These are phyloP conservation scores for Uronychia binucleata DNA, from an alignment of 73 alveolate genomes.

Conservation along the genomic window DNA sequence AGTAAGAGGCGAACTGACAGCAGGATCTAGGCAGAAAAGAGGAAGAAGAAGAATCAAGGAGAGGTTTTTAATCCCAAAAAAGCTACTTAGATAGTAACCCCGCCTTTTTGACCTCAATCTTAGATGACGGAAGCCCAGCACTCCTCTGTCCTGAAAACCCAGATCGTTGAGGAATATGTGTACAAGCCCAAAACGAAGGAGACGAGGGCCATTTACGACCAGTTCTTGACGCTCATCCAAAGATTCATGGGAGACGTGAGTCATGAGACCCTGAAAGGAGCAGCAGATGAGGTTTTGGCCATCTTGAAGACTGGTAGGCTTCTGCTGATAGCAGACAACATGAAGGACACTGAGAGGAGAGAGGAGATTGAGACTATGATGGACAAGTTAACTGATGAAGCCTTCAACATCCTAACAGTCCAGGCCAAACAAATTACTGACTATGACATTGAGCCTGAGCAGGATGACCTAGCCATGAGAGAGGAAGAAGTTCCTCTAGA, in stretches of 20 bases:
- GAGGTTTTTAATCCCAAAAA: neutral
- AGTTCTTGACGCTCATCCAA: constrained; percentile 71
- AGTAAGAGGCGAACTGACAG: neutral
- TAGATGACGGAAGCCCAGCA: constrained; percentile 25
- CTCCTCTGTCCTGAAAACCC: constrained; percentile 34
- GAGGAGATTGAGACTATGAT: constrained; percentile 79
- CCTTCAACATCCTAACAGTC: constrained; percentile 64
- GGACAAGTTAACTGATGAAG: constrained; percentile 81
- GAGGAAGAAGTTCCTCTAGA: constrained; percentile 52
- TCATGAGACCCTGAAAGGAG: constrained; percentile 76
- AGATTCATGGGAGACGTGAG: constrained; percentile 83
- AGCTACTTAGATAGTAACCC: neutral
- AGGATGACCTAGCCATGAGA: constrained; percentile 55
- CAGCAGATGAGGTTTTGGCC: constrained; percentile 89
- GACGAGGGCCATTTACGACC: constrained; percentile 85
- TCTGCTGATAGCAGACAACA: constrained; percentile 29
- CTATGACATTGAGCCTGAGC: constrained; percentile 64
- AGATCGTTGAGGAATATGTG: constrained; percentile 60
- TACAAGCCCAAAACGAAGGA: constrained; percentile 95
- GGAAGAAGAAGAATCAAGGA: neutral
- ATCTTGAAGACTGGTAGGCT: constrained; percentile 58
- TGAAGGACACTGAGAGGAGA: constrained; percentile 81
- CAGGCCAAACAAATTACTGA: constrained; percentile 79
- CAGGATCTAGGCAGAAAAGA: neutral
- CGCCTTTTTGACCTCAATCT: neutral